phyloP scores from a whole-genome alignment of 2,329 filamentous ascomycete species.

The Pseudohalonectria lignicola region DNA sequence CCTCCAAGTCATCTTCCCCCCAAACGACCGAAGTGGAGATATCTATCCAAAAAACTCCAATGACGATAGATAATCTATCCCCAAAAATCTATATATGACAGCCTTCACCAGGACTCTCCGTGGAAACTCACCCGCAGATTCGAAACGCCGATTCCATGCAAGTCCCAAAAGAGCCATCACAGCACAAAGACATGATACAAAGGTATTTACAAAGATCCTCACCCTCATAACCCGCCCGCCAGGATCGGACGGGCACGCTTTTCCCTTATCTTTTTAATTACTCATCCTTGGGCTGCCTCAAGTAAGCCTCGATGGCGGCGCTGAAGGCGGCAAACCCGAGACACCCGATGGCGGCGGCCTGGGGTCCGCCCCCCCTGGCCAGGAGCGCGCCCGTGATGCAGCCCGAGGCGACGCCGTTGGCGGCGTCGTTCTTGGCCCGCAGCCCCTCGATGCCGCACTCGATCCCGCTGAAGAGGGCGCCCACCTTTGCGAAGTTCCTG shows the following conservation, averaged over 20 bases:
- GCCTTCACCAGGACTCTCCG: too few species aligned
- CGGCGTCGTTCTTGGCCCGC: constrained; percentile 86
- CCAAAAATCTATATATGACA: too few species aligned
- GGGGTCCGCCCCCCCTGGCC: constrained; percentile 77
- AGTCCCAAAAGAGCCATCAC: neutral
- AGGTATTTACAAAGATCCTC: too few species aligned
- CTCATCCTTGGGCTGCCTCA: constrained; percentile 58
- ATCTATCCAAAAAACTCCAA: neutral
- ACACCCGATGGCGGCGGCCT: constrained; percentile 79
- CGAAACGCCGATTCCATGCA: constrained; percentile 4
- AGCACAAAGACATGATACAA: constrained; percentile 3
- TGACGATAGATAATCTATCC: too few species aligned
- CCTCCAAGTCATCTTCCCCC: too few species aligned
- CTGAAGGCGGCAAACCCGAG: constrained; percentile 89
- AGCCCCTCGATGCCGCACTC: constrained; percentile 93
- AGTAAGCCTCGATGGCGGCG: constrained; percentile 83
- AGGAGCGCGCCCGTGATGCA: constrained; percentile 87
- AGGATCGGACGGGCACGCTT: too few species aligned
- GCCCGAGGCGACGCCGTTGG: constrained; percentile 77
- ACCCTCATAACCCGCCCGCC: too few species aligned
- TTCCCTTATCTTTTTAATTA: constrained; percentile 20
- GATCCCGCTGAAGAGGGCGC: constrained; percentile 80
- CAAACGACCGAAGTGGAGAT: constrained; percentile 1
- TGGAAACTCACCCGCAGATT: too few species aligned
- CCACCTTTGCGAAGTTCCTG: constrained; percentile 92